Conservation (phyloP, 345 rosid species). For the Dimocarpus longan region DNA sequence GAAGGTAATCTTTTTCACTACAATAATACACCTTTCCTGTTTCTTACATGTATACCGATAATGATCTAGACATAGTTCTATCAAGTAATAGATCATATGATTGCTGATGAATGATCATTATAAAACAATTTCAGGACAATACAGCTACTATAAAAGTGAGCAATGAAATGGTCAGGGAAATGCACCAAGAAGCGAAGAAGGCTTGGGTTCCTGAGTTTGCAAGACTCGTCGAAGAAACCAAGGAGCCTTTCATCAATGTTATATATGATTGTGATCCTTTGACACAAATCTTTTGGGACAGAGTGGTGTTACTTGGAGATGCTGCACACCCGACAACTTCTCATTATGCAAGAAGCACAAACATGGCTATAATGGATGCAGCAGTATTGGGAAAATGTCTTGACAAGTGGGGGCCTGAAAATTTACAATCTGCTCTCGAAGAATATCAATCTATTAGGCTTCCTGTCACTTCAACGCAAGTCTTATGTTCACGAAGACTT, state of each 20-base stretch:
- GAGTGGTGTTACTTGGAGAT: constrained; percentile 64
- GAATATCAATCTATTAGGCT: constrained; percentile 66
- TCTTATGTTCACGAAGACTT: constrained; percentile 50
- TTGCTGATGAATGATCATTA: too few relatives aligned
- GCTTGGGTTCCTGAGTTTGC: constrained; percentile 67
- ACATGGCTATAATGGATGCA: constrained; percentile 79
- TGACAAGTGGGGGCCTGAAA: constrained; percentile 47
- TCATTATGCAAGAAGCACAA: constrained; percentile 75
- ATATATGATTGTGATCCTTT: constrained; percentile 75
- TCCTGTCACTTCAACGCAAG: constrained; percentile 65
- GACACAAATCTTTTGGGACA: constrained; percentile 51
- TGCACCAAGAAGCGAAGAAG: constrained; percentile 66
- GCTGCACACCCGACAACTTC: constrained; percentile 84
- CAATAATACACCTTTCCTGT: background rate
- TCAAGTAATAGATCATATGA: too few relatives aligned
- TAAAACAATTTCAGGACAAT: constrained; percentile 40
- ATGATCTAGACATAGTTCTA: too few relatives aligned
- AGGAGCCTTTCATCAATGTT: constrained; percentile 70
- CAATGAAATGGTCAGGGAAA: constrained; percentile 49
- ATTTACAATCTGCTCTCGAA: constrained; percentile 51
- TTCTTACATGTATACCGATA: too few relatives aligned
- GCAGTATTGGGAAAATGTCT: constrained; percentile 65
- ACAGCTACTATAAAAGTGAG: constrained; percentile 65
- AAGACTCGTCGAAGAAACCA: constrained; percentile 57
- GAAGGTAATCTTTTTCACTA: constrained; percentile 41